Conservation (phyloP, 345 rosid species). For the Corchorus capsularis region DNA sequence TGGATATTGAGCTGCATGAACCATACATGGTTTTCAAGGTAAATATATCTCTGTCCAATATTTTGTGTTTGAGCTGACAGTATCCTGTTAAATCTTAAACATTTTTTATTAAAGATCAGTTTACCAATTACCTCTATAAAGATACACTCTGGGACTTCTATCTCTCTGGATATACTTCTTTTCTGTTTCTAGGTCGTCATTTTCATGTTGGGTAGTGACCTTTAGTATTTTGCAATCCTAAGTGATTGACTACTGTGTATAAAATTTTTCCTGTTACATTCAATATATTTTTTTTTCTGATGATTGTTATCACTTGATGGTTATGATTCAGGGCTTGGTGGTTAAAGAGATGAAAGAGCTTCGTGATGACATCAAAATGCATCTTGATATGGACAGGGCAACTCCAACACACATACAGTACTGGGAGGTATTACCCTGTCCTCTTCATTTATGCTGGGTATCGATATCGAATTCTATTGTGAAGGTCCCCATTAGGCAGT, state of each 20-base stretch:
- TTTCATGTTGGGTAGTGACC: neutral
- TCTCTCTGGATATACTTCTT: neutral
- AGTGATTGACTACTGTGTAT: neutral
- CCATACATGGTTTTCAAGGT: conserved; percentile 97
- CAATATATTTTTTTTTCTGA: neutral
- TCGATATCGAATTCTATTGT: neutral
- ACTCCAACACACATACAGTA: conserved; percentile 70
- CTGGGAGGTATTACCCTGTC: conserved; percentile 73
- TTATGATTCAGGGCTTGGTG: conserved; percentile 66
- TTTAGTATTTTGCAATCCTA: neutral
- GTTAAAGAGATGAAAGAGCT: conserved; percentile 95
- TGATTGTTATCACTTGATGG: conserved; percentile 19
- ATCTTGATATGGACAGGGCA: conserved; percentile 82
- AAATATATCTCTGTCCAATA: neutral
- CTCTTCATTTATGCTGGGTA: neutral
- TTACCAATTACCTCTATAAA: neutral
- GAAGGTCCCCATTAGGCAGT: neutral
- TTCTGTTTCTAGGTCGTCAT: neutral
- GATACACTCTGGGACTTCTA: neutral
- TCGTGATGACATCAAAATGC: conserved; percentile 93
- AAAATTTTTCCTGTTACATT: neutral
- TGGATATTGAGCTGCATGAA: conserved; percentile 78
- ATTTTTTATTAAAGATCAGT: neutral
- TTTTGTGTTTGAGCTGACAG: no score
- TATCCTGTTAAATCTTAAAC: neutral